Evolutionary conservation across 768 basidiomycete genomes (phyloP).

Genomic region (Hemileccinum impolitum): DNA sequence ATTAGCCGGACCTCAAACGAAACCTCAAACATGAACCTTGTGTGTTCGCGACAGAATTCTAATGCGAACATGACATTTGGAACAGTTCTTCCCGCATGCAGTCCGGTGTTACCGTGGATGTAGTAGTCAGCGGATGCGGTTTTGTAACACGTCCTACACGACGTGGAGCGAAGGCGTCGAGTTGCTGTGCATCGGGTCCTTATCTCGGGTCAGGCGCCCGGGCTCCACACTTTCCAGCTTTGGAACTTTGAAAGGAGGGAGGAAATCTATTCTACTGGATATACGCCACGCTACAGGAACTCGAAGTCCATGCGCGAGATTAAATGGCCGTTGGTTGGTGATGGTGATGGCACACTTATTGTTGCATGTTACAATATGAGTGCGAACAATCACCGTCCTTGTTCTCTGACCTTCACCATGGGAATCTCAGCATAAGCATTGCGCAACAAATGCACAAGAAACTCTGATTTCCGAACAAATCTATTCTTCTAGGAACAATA

Average conservation of each 20-base stretch:
- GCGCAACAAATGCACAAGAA: slow-evolving; percentile 1
- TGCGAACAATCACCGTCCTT: slow-evolving; percentile 11
- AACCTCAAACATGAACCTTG: not conserved
- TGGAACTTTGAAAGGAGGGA: too few relatives aligned
- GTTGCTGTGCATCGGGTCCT: not conserved
- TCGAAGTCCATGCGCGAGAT: not conserved
- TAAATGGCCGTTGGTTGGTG: slow-evolving; percentile 3
- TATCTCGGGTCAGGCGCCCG: not conserved
- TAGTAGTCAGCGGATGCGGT: not conserved
- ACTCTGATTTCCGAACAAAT: slow-evolving; percentile 17
- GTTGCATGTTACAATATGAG: not conserved
- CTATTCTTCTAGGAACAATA: slow-evolving; percentile 10
- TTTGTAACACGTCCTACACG: not conserved
- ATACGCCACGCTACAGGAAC: not conserved
- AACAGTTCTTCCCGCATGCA: not conserved
- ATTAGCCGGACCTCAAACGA: not conserved
- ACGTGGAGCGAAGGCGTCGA: not conserved
- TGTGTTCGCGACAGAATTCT: not conserved
- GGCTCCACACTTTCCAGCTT: too few relatives aligned
- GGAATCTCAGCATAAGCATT: not conserved
- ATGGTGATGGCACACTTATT: slow-evolving; percentile 2
- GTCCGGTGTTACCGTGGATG: slow-evolving; percentile 1
- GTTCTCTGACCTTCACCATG: not conserved
- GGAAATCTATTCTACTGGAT: not conserved
- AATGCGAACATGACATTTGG: not conserved